Evolutionary conservation across 805 yeast species (phyloP).

Genomic region (Brettanomyces anomalus): DNA sequence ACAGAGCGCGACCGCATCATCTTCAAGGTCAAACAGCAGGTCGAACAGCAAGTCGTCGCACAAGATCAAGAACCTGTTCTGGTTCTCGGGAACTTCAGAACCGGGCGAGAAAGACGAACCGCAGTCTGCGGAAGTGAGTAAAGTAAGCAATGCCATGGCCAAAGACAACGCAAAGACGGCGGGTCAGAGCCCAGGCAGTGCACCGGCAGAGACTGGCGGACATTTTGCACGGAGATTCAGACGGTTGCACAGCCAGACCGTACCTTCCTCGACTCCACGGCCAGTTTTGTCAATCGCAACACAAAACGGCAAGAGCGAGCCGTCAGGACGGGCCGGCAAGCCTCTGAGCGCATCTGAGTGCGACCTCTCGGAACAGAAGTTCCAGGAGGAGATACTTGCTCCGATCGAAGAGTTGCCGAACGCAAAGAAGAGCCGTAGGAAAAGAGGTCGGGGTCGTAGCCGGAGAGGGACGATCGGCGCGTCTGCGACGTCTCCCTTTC

Average conservation of each 20-base stretch:
- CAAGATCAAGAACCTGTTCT: constrained; percentile 3
- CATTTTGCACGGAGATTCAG: neutral
- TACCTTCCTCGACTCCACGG: neutral
- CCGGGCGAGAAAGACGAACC: neutral
- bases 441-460: neutral
- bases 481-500: constrained; percentile 1
- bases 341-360: neutral
- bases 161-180: too few species aligned
- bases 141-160: too few species aligned
- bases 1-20: neutral
- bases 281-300: neutral
- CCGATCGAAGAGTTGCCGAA: neutral
- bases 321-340: neutral
- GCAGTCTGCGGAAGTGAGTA: neutral
- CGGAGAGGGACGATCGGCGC: neutral
- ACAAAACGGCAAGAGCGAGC: neutral
- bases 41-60: constrained; percentile 1
- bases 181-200: neutral
- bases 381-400: neutral
- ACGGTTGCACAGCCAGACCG: neutral
- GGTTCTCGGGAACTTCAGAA: neutral
- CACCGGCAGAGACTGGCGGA: neutral
- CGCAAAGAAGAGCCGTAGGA: too few species aligned
- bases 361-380: constrained; percentile 1
- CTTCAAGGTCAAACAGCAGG: neutral